Evolutionary conservation across 257 asterid genomes (phyloP).

Genomic region (Paraleonurus japonicus): DNA sequence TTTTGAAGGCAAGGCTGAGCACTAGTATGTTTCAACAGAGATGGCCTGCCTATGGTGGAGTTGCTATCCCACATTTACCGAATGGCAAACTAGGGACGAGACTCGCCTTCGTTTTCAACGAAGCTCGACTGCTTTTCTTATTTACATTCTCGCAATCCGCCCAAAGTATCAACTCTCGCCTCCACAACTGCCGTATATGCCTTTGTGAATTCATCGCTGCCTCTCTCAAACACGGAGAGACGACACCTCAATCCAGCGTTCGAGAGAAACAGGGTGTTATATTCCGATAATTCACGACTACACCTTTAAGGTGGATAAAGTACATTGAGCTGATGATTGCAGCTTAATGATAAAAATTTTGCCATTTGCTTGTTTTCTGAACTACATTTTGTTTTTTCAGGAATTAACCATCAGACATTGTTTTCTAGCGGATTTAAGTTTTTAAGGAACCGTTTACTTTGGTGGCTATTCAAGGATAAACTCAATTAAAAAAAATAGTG

Average conservation of each 20-base stretch:
- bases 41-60: constrained; percentile 7
- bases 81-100: constrained; percentile 33
- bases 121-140: constrained; percentile 31
- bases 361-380: background rate
- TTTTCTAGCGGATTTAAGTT: too few species aligned
- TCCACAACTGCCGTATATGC: constrained; percentile 33
- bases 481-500: too few species aligned
- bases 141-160: constrained; percentile 35
- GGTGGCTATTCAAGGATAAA: too few species aligned
- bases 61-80: constrained; percentile 24
- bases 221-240: constrained; percentile 29
- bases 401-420: background rate
- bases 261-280: background rate
- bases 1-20: constrained; percentile 38
- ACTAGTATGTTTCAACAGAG: background rate
- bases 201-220: constrained; percentile 22
- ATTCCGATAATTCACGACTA: background rate
- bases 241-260: background rate
- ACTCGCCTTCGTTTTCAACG: constrained; percentile 29
- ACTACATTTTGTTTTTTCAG: background rate
- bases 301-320: background rate
- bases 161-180: constrained; percentile 25
- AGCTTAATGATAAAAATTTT: background rate
- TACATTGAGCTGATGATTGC: background rate
- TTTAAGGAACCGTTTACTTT: too few species aligned